Evolutionary conservation across 768 basidiomycete genomes (phyloP), one percentile per base, ranked within the genome.

Genomic region (Tricholoma matsutake): DNA sequence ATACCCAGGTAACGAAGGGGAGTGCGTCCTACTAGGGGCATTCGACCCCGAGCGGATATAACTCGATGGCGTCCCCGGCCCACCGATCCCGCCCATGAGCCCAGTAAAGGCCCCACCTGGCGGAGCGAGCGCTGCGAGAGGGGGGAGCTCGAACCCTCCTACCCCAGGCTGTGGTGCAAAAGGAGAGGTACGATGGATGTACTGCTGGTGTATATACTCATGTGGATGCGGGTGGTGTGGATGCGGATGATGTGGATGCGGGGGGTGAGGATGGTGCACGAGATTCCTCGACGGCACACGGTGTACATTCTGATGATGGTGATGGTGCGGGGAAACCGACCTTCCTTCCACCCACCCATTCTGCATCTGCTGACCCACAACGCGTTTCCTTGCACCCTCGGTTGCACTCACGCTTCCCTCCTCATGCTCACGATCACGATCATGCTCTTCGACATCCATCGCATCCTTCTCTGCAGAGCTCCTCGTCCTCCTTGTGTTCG

Each of bases 21-120:
- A 89, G 70, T 91, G 88, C 56, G 88, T 87, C 66, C 88, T 77
- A 72, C 86, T 90, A 5, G 89, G 89, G 25, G 84, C 85, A 63
- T 83, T 79, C 53, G 84, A 87, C 59, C 85, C 80, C 22, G 87
- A 83, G 66, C 87, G 81, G 65, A 87, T 76, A 72, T 88, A 88
- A 70, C 84, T 83, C 55, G 82, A 76, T 49, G 77, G 77, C 61
- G 80, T 76, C 64, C 72, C 76, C 5, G 51, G 51, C 37, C 70
- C 68, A 61, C 78, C 69, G 57, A 78, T 73, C 31, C 72, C 70
- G 32, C 64, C 69, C 29, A 52, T n/a, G 8, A 58, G 41, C 28
- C 54, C 61, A 18, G 58, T 55, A 37, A 51, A 57, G 16, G 28
- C 54, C 13, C 58, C 56, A n/a, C 63, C 75, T 10, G 47, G 47